Conservation (phyloP, 768 basidiomycete species). For the Suillus fuscotomentosus region DNA sequence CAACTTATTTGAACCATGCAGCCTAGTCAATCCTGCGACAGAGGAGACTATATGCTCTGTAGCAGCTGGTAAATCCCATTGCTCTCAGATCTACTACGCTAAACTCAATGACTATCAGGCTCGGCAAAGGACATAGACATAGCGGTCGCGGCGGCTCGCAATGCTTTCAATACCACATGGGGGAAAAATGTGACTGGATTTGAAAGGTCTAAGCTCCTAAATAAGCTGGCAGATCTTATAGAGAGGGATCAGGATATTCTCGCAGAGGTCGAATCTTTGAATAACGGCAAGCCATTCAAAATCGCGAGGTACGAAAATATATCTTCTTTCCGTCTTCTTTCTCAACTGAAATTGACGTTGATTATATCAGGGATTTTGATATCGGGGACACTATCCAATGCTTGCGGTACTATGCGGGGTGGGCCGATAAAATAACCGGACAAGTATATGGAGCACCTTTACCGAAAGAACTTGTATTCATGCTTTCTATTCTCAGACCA, state of each 20-base stretch:
- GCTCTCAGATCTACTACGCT: background rate
- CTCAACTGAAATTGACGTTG: background rate
- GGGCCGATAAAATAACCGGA: constrained; percentile 92
- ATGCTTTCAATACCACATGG: constrained; percentile 85
- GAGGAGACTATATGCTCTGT: constrained; percentile 73
- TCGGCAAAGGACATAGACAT: constrained; percentile 77
- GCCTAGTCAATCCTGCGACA: constrained; percentile 79
- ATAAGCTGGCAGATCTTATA: constrained; percentile 87
- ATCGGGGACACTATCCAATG: constrained; percentile 78
- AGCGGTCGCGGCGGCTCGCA: constrained; percentile 80
- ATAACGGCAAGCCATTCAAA: constrained; percentile 89
- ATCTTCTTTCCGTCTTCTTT: constrained; percentile 4
- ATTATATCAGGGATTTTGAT: constrained; percentile 63
- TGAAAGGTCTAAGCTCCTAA: constrained; percentile 76
- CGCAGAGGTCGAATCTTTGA: constrained; percentile 80
- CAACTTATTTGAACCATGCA: constrained; percentile 27
- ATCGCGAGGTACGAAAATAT: constrained; percentile 43
- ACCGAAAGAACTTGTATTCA: background rate
- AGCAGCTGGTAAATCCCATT: constrained; percentile 46
- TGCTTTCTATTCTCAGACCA: constrained; percentile 43
- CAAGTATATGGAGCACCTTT: constrained; percentile 47
- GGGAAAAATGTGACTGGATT: constrained; percentile 85
- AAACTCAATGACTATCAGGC: constrained; percentile 33
- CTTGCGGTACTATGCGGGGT: constrained; percentile 90
- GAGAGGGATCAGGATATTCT: constrained; percentile 81